Conservation (phyloP, 2,329 filamentous ascomycete genomes). For the Thielaviopsis euricoi region DNA sequence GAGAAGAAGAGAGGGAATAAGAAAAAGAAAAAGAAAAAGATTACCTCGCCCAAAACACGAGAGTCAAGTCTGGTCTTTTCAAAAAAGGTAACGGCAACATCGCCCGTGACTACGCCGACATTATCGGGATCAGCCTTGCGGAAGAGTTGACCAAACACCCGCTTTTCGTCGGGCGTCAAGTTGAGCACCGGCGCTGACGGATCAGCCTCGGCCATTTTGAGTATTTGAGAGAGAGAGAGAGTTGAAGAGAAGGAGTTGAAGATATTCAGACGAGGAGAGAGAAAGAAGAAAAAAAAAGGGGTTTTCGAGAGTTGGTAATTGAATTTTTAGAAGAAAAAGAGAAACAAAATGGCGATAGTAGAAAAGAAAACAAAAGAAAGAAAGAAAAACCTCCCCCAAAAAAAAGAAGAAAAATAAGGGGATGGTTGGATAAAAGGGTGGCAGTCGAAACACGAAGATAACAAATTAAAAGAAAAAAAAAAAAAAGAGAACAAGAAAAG, state of each 20-base stretch:
- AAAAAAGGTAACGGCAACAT: slow-evolving; percentile 93
- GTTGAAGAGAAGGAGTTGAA: neutral
- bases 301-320: neutral
- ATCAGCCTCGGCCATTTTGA: slow-evolving; percentile 12
- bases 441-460: no score
- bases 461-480: no score
- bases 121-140: slow-evolving; percentile 81
- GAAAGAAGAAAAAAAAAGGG: neutral
- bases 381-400: no score
- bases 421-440: no score
- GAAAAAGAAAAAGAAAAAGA: slow-evolving; percentile 18
- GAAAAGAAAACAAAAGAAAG: no score
- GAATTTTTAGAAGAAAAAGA: no score
- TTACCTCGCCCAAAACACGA: slow-evolving; percentile 70
- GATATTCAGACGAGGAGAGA: neutral
- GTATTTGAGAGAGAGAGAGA: neutral
- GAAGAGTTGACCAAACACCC: slow-evolving; percentile 84
- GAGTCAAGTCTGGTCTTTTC: slow-evolving; percentile 86
- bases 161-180: slow-evolving; percentile 81
- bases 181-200: slow-evolving; percentile 50
- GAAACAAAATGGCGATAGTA: neutral
- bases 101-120: slow-evolving; percentile 86
- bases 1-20: neutral
- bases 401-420: no score
- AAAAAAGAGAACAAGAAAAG: no score